Evolutionary conservation across 2,329 filamentous ascomycete species (phyloP).

Genomic region (Neopestalotiopsis rosae): DNA sequence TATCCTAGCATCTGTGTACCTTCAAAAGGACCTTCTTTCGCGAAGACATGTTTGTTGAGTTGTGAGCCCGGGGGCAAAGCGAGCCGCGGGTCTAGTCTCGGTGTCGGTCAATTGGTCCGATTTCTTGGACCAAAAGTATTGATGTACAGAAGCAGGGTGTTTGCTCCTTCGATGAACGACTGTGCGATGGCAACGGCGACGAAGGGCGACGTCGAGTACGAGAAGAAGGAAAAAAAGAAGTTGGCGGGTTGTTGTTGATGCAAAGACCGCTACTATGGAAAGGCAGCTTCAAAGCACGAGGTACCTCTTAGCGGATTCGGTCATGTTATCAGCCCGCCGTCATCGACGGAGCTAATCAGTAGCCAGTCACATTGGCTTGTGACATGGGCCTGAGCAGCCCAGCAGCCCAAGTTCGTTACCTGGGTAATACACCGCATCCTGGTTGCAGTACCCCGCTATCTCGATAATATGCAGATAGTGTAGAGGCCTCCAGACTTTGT

Average conservation of each 20-base stretch:
- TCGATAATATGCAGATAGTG: neutral
- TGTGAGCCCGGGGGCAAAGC: conserved; percentile 15
- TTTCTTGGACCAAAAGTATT: neutral
- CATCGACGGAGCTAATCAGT: conserved; percentile 11
- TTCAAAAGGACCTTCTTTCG: conserved; percentile 92
- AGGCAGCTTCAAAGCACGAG: conserved; percentile 8
- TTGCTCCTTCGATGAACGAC: neutral
- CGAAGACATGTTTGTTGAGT: conserved; percentile 66
- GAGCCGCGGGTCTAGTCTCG: conserved; percentile 2
- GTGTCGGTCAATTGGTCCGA: neutral
- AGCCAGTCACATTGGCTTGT: neutral
- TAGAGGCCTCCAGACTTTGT: neutral
- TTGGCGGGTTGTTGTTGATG: conserved; percentile 3
- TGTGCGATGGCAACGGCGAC: neutral
- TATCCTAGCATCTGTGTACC: conserved; percentile 53
- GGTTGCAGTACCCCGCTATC: neutral
- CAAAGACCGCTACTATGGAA: conserved; percentile 1
- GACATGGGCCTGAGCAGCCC: neutral
- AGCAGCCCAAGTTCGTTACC: neutral
- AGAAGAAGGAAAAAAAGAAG: neutral
- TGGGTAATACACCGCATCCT: neutral
- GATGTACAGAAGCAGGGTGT: neutral
- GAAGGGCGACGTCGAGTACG: neutral
- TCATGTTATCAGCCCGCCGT: conserved; percentile 17
- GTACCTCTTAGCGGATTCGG: conserved; percentile 12